Evolutionary conservation across 345 rosid genomes (phyloP).

Genomic region (Mercurialis annua): DNA sequence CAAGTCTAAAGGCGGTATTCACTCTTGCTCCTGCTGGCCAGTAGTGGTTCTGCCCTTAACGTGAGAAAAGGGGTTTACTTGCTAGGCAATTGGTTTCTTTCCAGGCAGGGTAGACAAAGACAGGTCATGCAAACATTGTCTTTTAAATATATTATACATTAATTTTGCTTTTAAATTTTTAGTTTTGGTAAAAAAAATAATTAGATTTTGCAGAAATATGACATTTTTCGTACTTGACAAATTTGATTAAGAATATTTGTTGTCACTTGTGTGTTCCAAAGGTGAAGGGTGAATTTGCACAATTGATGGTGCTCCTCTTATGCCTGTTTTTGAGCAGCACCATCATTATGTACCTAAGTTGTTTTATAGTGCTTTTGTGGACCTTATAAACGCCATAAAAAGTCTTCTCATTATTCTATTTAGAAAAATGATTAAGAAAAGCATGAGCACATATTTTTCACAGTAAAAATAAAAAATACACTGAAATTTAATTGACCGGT

Average conservation of each 20-base stretch:
- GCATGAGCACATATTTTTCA: slow-evolving; percentile 15
- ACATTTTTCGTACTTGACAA: slow-evolving; percentile 15
- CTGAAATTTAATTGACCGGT: no score
- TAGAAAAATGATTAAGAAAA: background rate
- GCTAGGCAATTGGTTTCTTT: slow-evolving; percentile 9
- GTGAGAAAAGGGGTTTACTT: slow-evolving; percentile 3
- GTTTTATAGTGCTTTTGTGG: slow-evolving; percentile 18
- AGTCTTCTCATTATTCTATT: background rate
- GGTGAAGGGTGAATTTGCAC: slow-evolving; percentile 24
- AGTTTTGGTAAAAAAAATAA: background rate
- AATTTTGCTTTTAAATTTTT: background rate
- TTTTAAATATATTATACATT: background rate
- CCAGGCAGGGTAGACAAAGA: slow-evolving; percentile 22
- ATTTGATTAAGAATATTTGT: background rate
- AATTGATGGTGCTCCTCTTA: slow-evolving; percentile 22
- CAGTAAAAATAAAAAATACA: no score
- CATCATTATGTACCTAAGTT: slow-evolving; percentile 11
- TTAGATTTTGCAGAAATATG: background rate
- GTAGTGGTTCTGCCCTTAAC: background rate
- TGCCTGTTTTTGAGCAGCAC: slow-evolving; percentile 6
- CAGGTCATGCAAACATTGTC: slow-evolving; percentile 9
- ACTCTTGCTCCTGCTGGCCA: background rate
- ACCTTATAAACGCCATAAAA: slow-evolving; percentile 14
- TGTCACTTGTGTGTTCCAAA: slow-evolving; percentile 40
- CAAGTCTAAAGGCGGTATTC: no score